Evolutionary conservation across 768 basidiomycete genomes (phyloP).

Genomic region (Phanerodontia chrysosporium): DNA sequence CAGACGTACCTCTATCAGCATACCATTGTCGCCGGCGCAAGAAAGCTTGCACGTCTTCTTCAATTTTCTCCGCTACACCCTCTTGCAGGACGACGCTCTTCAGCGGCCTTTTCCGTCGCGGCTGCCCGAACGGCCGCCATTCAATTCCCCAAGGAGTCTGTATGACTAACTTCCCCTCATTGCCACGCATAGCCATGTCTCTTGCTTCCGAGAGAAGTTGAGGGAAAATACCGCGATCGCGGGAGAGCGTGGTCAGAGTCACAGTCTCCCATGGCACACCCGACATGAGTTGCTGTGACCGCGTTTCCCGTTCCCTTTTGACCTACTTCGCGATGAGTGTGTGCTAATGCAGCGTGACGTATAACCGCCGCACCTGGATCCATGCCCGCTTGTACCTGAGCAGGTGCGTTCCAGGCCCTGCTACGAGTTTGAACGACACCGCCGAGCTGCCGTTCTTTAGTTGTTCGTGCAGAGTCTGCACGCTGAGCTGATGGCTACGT

Average conservation of each 20-base stretch:
- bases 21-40: constrained; percentile 88
- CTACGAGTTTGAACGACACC: constrained; percentile 89
- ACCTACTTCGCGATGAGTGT: constrained; percentile 48
- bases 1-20: constrained; percentile 78
- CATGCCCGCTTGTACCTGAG: constrained; percentile 87
- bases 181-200: constrained; percentile 76
- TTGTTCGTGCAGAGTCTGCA: constrained; percentile 88
- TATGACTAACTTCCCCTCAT: constrained; percentile 93
- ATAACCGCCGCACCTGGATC: constrained; percentile 72
- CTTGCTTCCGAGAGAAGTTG: constrained; percentile 83
- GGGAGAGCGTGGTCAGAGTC: constrained; percentile 86
- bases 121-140: constrained; percentile 94
- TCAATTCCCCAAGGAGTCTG: constrained; percentile 96
- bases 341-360: background rate
- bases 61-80: constrained; percentile 83
- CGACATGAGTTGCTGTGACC: constrained; percentile 86
- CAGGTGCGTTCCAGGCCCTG: constrained; percentile 92
- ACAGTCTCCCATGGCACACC: constrained; percentile 98
- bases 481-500: constrained; percentile 88
- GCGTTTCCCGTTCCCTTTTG: constrained; percentile 90
- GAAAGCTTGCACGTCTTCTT: constrained; percentile 77
- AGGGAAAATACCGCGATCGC: constrained; percentile 80
- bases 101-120: constrained; percentile 80
- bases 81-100: constrained; percentile 83
- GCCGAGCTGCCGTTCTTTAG: constrained; percentile 88